Evolutionary conservation across 352 stramenopile genomes (phyloP), one percentile per base, ranked within the genome.

Genomic region (Phytophthora megakarya): DNA sequence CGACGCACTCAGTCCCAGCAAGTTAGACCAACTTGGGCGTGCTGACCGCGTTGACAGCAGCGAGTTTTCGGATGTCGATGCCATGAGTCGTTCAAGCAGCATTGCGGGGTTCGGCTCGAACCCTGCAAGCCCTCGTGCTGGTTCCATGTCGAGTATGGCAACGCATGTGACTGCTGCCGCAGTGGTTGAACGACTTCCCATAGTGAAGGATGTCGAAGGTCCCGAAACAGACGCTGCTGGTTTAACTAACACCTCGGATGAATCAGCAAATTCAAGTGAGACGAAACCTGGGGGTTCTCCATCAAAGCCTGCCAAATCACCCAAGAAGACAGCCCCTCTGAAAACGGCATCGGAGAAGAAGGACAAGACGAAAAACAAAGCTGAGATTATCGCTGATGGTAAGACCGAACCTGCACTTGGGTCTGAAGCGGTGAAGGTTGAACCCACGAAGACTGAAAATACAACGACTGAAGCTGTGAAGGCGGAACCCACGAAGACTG

Each of bases 31-130:
- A 51, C 42, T 78, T 7, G 46, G 65, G 2, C 76, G 72, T 25
- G 65, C 76, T 22, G 75, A 78, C 19, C 65, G 72, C 21, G 59
- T 81, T n/a, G 61, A 77, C 28, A 85, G 73, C 39, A 82, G 70
- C 21, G 75, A 86, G 52, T 77, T 54, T 19, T 83, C 81, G 3
- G 73, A 86, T 16, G 63, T 77, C 21, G 73, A 84, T 25, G 67
- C 74, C 38, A 59, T 75, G 28, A 90, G 77, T 32, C 81, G 78
- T 1, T 73, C 72, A 6, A 73, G 63, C 13, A 80, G 68, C 38
- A 54, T 82, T 19, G 69, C 54, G 5, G 52, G 53, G 22, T 50
- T 61, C 58, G 51, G 22, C 21, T 72, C 67, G 12, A 74, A 74
- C 50, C 67, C 67, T 32, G 62, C 62, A 15, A 75, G 67, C 65